Evolutionary conservation across 1,139 yeast genomes (phyloP).

Genomic region (Starmera stellimalicola): DNA sequence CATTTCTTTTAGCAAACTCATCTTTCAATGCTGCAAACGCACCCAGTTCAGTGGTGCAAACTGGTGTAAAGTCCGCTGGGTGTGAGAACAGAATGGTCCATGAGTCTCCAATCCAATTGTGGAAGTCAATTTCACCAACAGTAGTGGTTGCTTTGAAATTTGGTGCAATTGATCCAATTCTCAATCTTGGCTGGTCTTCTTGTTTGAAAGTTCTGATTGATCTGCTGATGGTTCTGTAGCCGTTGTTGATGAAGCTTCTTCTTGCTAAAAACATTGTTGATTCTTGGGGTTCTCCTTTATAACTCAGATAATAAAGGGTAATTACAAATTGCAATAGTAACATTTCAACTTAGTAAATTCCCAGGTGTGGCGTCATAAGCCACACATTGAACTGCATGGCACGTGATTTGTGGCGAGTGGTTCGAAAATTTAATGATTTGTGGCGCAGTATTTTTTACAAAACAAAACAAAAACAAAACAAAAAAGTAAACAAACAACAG

Average conservation of each 20-base stretch:
- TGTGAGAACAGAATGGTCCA: conserved; percentile 87
- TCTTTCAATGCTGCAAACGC: conserved; percentile 82
- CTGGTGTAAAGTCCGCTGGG: conserved; percentile 93
- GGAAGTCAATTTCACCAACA: conserved; percentile 69
- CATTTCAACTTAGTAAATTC: too few relatives aligned
- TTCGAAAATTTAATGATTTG: background rate
- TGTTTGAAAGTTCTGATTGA: conserved; percentile 38
- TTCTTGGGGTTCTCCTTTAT: too few relatives aligned
- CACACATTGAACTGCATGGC: background rate
- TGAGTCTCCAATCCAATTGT: conserved; percentile 67
- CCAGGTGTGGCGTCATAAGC: too few relatives aligned
- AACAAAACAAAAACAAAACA: background rate
- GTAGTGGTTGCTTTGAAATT: conserved; percentile 75
- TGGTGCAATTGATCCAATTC: conserved; percentile 66
- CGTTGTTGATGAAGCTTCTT: too few relatives aligned
- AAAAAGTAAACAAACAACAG: background rate
- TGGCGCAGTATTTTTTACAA: background rate
- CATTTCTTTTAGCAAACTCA: conserved; percentile 70
- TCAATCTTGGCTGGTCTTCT: conserved; percentile 59
- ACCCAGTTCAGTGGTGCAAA: conserved; percentile 90
- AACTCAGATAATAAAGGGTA: too few relatives aligned
- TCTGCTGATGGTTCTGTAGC: conserved; percentile 14
- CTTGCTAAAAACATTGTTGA: too few relatives aligned
- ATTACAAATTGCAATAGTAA: too few relatives aligned
- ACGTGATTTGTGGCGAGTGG: background rate